Base-by-base conservation (phyloP, 2,329 filamentous ascomycete species). In the Zymoseptoria crescenta region DNA sequence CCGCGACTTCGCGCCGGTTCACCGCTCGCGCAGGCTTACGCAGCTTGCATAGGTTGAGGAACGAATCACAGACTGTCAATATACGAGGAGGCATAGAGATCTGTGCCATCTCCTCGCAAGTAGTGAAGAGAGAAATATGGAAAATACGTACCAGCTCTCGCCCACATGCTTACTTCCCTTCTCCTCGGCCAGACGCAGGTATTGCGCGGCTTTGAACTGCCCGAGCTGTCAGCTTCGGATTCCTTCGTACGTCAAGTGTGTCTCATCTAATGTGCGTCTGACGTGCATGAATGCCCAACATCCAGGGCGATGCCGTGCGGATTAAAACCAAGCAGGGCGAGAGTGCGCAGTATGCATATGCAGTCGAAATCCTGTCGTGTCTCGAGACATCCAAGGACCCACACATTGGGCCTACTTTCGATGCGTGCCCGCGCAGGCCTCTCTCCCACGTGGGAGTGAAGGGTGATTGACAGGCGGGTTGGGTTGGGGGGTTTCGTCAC, bases 131-230 rank as follows among this genome's bases (percentile, higher is more conserved):
- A 35, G 29, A 48, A 56, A 41, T 41, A 5, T 16, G 29, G 10
- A 9, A 53, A 24, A 55, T 49, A 83, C 89, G 75, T 86, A 96
- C 93, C 94, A 99, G 68, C 89, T 88, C 78, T 97, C 96, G 63
- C 94, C 94, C 64, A 97, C 79, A 57, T 86, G 91, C 79, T 96
- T 96, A 75, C 87, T 88, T 55, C 93, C 93, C 72, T 87, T 89
- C 70, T 89, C 81, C 77, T 97, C 94, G 45, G 94, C 92, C 70
- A 93, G 82, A 70, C 93, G 89, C 74, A 96, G 91, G 77, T 96
- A 96, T 75, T 88, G 89, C 67, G 94, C 92, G 69, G 94, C 80
- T 75, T 80, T 83, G 77, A 85, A 90, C 89, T 92, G 74, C 56
- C 54, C 59, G 61, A 59, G 57, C 55, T 58, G 59, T 60, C 55